Base-by-base conservation (phyloP, 208 protist species). In the Trypanosoma grayi region DNA sequence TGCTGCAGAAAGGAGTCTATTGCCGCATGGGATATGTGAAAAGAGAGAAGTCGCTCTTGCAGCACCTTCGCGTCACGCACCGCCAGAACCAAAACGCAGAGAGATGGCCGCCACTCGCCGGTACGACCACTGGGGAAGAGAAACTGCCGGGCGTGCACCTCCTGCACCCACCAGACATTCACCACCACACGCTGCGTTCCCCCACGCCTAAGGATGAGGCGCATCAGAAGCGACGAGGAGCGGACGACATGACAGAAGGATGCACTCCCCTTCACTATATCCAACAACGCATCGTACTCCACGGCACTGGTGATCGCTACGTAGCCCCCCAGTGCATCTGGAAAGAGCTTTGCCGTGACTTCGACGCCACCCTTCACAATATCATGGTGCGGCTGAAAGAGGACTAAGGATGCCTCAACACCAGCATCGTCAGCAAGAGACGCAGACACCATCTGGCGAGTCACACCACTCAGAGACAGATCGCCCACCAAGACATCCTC, bases 131-230 rank as follows among this genome's bases (percentile, higher is more conserved):
- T 14, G n/a, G 20, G 4, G 10, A 14, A 31, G 33, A 33, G 1
- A 52, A 52, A 52, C 16, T 16, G 27, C 2, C n/a, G 20, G 6
- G 16, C 27, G 33, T 33, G 46, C 10, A 27, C 11, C 27, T 13
- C 13, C 27, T 52, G 46, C 27, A 52, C 4, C 46, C 46, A 52
- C 46, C 46, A 52, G 14, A 52, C 33, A 52, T 34, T 34, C 20
- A 52, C 27, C 27, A 28, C 27, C n/a, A n/a, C n/a, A 52, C 24
- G 20, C 18, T 16, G 1, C 20, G 46, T 27, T 34, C 33, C 2
- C 22, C 16, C 27, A 18, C 46, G 10, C 13, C 6, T 4, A 52
- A 31, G 46, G 27, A 16, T 11, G 14, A 52, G 20, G 14, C 27
- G 46, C 27, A 34, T 16, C 2, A 27, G 27, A n/a, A 33, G 27